Evolutionary conservation across 108 stramenopile species (phyloP).

Genomic region (Pseudonitzschia multiseries): DNA sequence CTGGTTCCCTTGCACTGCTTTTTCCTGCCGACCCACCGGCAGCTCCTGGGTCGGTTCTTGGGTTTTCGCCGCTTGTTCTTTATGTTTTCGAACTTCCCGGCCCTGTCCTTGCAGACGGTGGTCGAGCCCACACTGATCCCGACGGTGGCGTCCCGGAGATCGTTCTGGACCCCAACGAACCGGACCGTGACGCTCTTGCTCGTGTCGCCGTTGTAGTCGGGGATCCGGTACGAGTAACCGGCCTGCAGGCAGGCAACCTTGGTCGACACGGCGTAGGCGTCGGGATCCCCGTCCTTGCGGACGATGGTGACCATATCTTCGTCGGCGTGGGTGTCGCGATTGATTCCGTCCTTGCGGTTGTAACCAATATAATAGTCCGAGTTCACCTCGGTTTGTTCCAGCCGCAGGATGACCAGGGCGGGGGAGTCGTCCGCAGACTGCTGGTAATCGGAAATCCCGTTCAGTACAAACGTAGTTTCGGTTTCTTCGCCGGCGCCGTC

Average conservation of each 20-base stretch:
- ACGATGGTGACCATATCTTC: constrained; percentile 41
- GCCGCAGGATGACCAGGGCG: background rate
- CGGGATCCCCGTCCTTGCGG: background rate
- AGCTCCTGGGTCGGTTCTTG: too few relatives aligned
- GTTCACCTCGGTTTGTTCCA: background rate
- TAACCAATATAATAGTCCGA: constrained; percentile 31
- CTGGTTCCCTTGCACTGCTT: too few relatives aligned
- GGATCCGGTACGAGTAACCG: constrained; percentile 23
- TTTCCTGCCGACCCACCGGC: too few relatives aligned
- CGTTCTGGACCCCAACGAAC: background rate
- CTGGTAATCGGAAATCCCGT: background rate
- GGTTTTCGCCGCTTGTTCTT: too few relatives aligned
- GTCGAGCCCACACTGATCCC: background rate
- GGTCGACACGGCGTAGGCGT: constrained; percentile 29
- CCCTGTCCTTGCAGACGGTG: too few relatives aligned
- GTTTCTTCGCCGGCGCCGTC: background rate
- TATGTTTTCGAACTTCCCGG: too few relatives aligned
- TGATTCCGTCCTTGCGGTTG: constrained; percentile 48
- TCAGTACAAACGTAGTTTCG: background rate
- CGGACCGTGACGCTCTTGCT: background rate
- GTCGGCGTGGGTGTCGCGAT: constrained; percentile 42
- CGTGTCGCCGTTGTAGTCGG: constrained; percentile 14
- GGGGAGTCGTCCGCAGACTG: background rate
- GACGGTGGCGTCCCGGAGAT: background rate
- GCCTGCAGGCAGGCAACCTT: constrained; percentile 33